Conservation (phyloP, 148 eudicot species). For the Silene conica region DNA sequence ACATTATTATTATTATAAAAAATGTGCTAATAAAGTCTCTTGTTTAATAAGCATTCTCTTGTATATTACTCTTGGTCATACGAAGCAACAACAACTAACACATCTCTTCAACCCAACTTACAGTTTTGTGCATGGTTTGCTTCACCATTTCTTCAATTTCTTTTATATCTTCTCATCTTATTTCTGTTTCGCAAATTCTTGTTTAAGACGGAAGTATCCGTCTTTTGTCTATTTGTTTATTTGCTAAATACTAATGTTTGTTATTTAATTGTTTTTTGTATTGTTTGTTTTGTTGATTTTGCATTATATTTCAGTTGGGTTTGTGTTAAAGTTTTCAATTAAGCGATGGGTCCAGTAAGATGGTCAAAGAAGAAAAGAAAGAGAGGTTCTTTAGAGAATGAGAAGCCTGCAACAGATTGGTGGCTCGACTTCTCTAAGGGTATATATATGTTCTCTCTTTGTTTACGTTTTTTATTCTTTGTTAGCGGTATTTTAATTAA, state of each 20-base stretch:
- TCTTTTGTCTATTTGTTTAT: neutral
- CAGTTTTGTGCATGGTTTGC: conserved; percentile 33
- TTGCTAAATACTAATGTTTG: neutral
- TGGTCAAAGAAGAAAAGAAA: conserved; percentile 14
- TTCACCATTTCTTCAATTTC: conserved; percentile 25
- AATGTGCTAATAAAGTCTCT: neutral
- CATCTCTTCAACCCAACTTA: conserved; percentile 17
- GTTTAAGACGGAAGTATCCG: no score
- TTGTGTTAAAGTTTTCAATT: neutral
- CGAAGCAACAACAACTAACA: conserved; percentile 8
- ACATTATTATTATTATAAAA: no score
- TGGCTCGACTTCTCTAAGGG: conserved; percentile 7
- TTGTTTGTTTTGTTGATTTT: neutral
- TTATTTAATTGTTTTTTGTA: neutral
- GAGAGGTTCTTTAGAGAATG: neutral
- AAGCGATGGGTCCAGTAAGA: conserved; percentile 11
- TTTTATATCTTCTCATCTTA: conserved; percentile 14
- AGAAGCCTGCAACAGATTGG: neutral
- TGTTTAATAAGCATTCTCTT: neutral
- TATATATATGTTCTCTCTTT: neutral
- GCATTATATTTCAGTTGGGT: neutral
- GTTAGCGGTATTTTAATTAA: no score
- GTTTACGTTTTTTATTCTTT: no score
- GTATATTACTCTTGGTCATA: neutral
- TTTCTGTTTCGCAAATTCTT: neutral